Base-by-base conservation (phyloP, 768 basidiomycete species). In the Candolleomyces aberdarensis region DNA sequence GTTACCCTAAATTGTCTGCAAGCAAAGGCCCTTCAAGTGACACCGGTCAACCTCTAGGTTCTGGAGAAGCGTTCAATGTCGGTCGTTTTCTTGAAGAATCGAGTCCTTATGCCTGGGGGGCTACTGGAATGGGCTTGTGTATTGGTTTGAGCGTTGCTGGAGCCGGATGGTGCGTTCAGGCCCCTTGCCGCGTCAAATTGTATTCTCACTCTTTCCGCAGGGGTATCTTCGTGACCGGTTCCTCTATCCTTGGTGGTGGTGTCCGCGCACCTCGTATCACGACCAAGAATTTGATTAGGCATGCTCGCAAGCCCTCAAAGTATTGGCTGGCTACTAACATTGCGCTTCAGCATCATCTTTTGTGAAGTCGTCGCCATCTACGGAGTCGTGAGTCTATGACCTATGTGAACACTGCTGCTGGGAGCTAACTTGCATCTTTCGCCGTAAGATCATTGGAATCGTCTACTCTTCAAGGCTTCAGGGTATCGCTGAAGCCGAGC, bases 291-390 rank as follows among this genome's bases (percentile, higher is more conserved):
- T 74, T 98, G 73, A 97, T 99, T 67, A 95, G 93, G 95, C 94
- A 54, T 56, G 83, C 32, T 26, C 49, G 19, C 50, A n/a, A 15
- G 10, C 10, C 15, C 19, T 20, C 22, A 6, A 15, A 36, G 52
- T 11, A 17, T 5, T 41, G 13, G 56, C 17, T 53, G 20, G 1
- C 36, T 11, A 52, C 32, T 26, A 31, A 58, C 19, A n/a, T 8
- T 59, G 32, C 31, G 40, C 15, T 31, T 10, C 69, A 98, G 96
- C 66, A 94, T 98, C 79, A 98, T 99, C 70, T 98, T 98, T 82
- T 98, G 96, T 74, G 96, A 98, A 79, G 97, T 98, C 70, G 96
- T 99, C 31, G 97, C 96, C 61, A 98, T 99, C 70, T 98, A 98
- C 77, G 97, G 92, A 60, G 92, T 94, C 56, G 93, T 95, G 75